Evolutionary conservation across 441 rosid genomes (phyloP), one percentile per base, ranked within the genome.

Genomic region (Gossypium aridum): DNA sequence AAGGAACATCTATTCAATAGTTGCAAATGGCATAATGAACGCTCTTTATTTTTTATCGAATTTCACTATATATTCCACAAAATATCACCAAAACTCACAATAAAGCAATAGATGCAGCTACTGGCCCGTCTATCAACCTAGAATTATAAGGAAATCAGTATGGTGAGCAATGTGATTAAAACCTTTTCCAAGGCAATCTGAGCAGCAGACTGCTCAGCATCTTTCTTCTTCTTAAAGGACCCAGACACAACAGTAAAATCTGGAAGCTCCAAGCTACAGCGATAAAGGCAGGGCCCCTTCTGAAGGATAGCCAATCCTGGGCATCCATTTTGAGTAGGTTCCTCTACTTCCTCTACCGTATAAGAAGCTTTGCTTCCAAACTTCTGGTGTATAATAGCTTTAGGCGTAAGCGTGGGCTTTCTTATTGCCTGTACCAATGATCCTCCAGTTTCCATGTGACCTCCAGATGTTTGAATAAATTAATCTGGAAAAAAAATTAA

Each of bases 201-300:
- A 47, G 97, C 98, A 80, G 97, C 98, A 83, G 87, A 87, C 75
- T 90, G 99, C 85, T 96, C 98, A 0, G 98, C 92, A 19, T 96
- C 98, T 83, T 93, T 93, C 83, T 95, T 95, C 83, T 85, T 96
- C 79, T 76, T 87, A 67, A 80, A 93, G 12, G 79, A 82, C 19
- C 75, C 90, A 0, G 98, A 90, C 28, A 86, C 84, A 59, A 96
- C 89, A 75, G 81, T 79, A 56, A 88, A 75, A 2, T 88, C 93
- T 2, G 98, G 98, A 73, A 96, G 97, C 79, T 93, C 85, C 85
- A 96, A 87, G 75, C 68, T 81, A 86, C 97, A 93, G 14, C 92
- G 88, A 80, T 84, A 96, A 69, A 86, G 91, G 64, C 89, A 79
- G 45, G 97, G 97, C 5, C 93, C 90, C 78, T 91, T 96, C 43